These are phyloP conservation scores for Kockiozyma suomiensis DNA, from an alignment of 805 yeast genomes.

Conservation along the genomic window DNA sequence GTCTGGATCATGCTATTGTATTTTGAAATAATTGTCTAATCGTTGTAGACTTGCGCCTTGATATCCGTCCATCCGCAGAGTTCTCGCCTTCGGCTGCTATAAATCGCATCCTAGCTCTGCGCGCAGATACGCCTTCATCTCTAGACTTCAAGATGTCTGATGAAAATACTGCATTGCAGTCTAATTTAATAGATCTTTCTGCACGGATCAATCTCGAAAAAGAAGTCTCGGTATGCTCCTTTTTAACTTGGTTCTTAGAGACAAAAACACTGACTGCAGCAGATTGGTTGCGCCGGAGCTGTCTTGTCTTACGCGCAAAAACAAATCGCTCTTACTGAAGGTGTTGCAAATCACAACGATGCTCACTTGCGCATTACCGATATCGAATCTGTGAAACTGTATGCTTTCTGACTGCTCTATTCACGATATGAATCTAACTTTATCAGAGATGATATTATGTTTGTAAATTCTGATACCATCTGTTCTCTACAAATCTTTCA, in stretches of 20 bases:
- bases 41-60: conserved; percentile 10
- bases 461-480: conserved; percentile 41
- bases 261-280: background rate
- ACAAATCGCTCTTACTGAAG: conserved; percentile 14
- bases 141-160: background rate
- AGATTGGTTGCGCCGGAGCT: conserved; percentile 33
- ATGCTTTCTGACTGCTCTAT: background rate
- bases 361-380: conserved; percentile 29
- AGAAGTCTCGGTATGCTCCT: conserved; percentile 16
- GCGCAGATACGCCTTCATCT: background rate
- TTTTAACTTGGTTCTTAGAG: too few species aligned
- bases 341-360: background rate
- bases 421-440: background rate
- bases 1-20: background rate
- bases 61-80: conserved; percentile 26
- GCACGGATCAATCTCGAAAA: conserved; percentile 23
- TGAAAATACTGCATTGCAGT: background rate
- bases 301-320: conserved; percentile 19
- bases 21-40: background rate
- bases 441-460: conserved; percentile 33
- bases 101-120: conserved; percentile 15
- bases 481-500: conserved; percentile 39
- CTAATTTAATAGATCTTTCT: conserved; percentile 13
- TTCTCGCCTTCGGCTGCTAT: conserved; percentile 17
- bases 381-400: conserved; percentile 21